These are phyloP conservation scores for Bocquillonia castaneifolia DNA, from an alignment of 441 rosid genomes.

Conservation along the genomic window DNA sequence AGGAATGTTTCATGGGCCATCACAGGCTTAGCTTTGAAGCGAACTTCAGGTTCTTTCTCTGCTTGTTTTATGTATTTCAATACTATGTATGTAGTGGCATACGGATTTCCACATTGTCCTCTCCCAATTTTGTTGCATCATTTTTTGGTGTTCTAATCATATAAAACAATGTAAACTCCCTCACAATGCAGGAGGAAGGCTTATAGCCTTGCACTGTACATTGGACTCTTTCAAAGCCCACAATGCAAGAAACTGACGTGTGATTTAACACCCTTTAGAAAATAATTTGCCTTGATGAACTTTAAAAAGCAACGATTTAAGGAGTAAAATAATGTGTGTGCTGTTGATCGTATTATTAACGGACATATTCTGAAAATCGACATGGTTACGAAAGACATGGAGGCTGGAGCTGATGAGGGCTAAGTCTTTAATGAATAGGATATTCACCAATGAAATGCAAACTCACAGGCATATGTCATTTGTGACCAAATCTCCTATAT, in stretches of 20 bases:
- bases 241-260: background rate
- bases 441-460: background rate
- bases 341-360: background rate
- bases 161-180: background rate
- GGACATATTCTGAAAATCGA: background rate
- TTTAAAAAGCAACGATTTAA: background rate
- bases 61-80: constrained; percentile 1
- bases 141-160: background rate
- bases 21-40: constrained; percentile 63
- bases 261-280: background rate
- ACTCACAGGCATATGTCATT: background rate
- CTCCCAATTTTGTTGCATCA: background rate
- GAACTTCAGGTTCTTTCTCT: constrained; percentile 56
- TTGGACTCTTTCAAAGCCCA: background rate
- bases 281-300: background rate
- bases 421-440: background rate
- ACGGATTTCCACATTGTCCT: background rate
- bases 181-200: background rate
- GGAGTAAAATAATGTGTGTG: background rate
- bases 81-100: background rate
- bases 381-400: background rate
- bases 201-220: too few relatives aligned
- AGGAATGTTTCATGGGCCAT: constrained; percentile 94
- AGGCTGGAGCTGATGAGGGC: background rate
- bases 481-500: background rate